Base-by-base conservation (phyloP, 2,329 filamentous ascomycete genomes). In the Penicillium oxalicum region DNA sequence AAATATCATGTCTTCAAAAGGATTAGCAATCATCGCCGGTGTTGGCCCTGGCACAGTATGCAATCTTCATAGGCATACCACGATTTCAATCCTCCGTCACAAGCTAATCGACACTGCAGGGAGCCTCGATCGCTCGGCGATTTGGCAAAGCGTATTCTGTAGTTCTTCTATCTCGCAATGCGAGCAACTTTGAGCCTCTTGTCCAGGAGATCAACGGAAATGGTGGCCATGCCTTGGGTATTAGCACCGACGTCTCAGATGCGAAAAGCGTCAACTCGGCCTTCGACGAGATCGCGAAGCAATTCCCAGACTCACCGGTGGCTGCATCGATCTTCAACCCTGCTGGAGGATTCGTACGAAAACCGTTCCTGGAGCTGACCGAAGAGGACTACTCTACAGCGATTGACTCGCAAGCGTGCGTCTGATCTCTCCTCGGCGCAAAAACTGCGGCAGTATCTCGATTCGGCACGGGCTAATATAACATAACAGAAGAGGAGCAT, bases 281-380 rank as follows among this genome's bases (percentile, higher is more conserved):
- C 0, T 77, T 84, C 45, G 67, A 72, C 6, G 66, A 76, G 56
- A 78, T 84, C 56, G 70, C 77, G 44, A 64, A 75, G 44, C 73
- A 81, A 52, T 80, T 78, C 47, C 72, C 75, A 0, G 63, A 66
- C 13, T 72, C 70, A 0, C 53, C 62, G 4, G 53, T 75, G 0
- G 73, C 71, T 33, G 81, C 80, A 0, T 80, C 81, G 0, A 71
- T 84, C 2, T 84, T 82, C 65, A 84, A 85, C 55, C 75, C 80
- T 4, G 75, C 71, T 2, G 81, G 81, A 0, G 67, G 71, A 2
- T 82, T 83, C 49, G 67, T 75, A 27, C 69, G 79, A 43, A 83
- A 83, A 62, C 76, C 80, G 0, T 78, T 86, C 52, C 68, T 86
- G 8, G 82, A 84, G 49, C 66, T 83, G 50, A 79, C 74, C 0